Conservation (phyloP, 2,329 filamentous ascomycete genomes). For the Neoascochyta sp. region DNA sequence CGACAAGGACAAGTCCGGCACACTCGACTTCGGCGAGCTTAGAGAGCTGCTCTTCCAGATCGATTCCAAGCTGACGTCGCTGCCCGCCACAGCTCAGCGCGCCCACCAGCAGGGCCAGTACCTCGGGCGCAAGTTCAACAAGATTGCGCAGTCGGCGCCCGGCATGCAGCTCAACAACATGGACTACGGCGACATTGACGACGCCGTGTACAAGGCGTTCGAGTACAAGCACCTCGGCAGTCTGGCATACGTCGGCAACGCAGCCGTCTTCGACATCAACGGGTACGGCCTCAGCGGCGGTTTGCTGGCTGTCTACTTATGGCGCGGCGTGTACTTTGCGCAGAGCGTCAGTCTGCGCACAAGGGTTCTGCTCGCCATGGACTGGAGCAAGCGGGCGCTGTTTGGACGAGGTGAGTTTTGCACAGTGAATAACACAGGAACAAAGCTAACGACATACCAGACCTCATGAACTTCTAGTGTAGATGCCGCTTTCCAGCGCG, state of each 20-base stretch:
- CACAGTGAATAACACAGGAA: background rate
- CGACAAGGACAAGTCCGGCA: slow-evolving; percentile 88
- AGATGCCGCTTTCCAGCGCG: no score
- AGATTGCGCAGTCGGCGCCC: slow-evolving; percentile 72
- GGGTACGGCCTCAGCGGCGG: slow-evolving; percentile 78
- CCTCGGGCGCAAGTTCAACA: slow-evolving; percentile 90
- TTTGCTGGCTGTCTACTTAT: slow-evolving; percentile 89
- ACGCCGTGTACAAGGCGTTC: slow-evolving; percentile 89
- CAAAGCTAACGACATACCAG: slow-evolving; percentile 10
- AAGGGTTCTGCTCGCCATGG: slow-evolving; percentile 86
- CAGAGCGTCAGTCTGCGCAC: slow-evolving; percentile 94
- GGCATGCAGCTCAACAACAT: slow-evolving; percentile 77
- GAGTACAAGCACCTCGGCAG: slow-evolving; percentile 90
- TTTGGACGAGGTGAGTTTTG: slow-evolving; percentile 93
- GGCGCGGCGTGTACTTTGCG: slow-evolving; percentile 94
- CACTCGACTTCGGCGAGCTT: slow-evolving; percentile 89
- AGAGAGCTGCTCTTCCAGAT: slow-evolving; percentile 86
- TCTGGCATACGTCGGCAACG: slow-evolving; percentile 93
- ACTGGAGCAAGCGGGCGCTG: slow-evolving; percentile 93
- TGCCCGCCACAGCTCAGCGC: slow-evolving; percentile 92
- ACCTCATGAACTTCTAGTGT: slow-evolving; percentile 37
- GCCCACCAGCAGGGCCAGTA: slow-evolving; percentile 95
- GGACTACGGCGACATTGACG: slow-evolving; percentile 83
- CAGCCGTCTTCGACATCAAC: slow-evolving; percentile 86
- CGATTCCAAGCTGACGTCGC: slow-evolving; percentile 86